A percentile compares a stretch with the other conserved stretches of the same genome.
Evolutionary conservation across 2,329 filamentous ascomycete genomes (phyloP).

Genomic region (Aspergillus alliaceus): DNA sequence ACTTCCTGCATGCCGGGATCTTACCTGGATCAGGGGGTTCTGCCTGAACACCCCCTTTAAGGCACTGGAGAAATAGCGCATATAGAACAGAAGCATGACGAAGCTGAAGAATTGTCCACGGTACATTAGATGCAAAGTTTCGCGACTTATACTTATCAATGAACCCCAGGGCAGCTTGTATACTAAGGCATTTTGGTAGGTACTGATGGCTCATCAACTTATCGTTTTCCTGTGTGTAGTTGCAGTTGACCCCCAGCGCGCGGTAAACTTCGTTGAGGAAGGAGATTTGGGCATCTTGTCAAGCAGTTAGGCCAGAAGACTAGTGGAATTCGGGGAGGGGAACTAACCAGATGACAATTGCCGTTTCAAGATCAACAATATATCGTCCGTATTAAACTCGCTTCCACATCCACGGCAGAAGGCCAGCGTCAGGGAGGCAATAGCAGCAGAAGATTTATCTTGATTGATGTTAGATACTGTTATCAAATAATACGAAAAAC

Average conservation of each 20-base stretch:
- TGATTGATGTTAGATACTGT: slow-evolving; percentile 3
- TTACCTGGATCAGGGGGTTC: slow-evolving; percentile 59
- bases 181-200: slow-evolving; percentile 73
- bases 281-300: slow-evolving; percentile 58
- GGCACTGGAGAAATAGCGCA: slow-evolving; percentile 66
- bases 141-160: slow-evolving; percentile 62
- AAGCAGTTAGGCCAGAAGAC: slow-evolving; percentile 15
- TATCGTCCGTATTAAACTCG: slow-evolving; percentile 64
- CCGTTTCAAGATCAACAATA: slow-evolving; percentile 66
- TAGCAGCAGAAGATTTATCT: slow-evolving; percentile 51
- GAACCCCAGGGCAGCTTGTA: slow-evolving; percentile 77
- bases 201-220: slow-evolving; percentile 70
- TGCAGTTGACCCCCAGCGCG: slow-evolving; percentile 70
- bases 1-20: slow-evolving; percentile 9
- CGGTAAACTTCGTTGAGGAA: slow-evolving; percentile 68
- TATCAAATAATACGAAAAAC: not conserved
- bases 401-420: slow-evolving; percentile 51
- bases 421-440: slow-evolving; percentile 61
- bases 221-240: slow-evolving; percentile 80
- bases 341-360: slow-evolving; percentile 43
- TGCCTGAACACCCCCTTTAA: slow-evolving; percentile 49
- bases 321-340: slow-evolving; percentile 34
- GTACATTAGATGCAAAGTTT: slow-evolving; percentile 69
- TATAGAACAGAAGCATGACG: slow-evolving; percentile 66
- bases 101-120: slow-evolving; percentile 72